These are phyloP conservation scores for Ophiostoma pallidulum DNA, from an alignment of 2,329 filamentous ascomycete species.

Conservation along the genomic window DNA sequence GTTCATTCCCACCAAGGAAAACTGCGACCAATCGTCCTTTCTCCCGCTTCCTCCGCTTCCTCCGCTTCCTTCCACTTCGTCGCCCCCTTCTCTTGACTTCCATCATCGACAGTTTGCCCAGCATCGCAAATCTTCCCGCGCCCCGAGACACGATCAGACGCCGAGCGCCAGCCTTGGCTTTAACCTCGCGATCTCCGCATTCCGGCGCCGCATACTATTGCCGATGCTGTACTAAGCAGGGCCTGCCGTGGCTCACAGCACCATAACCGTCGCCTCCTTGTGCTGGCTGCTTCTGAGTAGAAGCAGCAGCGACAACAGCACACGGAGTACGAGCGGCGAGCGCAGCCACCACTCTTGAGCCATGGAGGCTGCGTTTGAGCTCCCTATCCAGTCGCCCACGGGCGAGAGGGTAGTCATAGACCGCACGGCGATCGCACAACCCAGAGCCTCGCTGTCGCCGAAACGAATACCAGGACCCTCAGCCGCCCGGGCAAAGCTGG, in stretches of 20 bases:
- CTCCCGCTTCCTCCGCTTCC: background rate
- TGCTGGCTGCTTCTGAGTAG: constrained; percentile 10
- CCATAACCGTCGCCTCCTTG: constrained; percentile 1
- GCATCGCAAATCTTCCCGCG: background rate
- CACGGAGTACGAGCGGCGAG: constrained; percentile 2
- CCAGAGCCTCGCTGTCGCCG: constrained; percentile 6
- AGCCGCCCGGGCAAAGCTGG: background rate
- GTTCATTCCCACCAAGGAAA: no score
- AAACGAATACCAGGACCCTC: background rate
- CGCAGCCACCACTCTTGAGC: background rate
- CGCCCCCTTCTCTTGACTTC: background rate
- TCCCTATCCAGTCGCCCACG: constrained; percentile 16
- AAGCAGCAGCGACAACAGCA: constrained; percentile 4
- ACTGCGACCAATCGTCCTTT: background rate
- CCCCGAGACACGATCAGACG: background rate
- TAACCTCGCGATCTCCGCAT: constrained; percentile 3
- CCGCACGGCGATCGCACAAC: constrained; percentile 1
- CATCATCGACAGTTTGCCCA: background rate
- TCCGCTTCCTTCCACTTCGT: background rate
- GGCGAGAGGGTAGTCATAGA: constrained; percentile 6
- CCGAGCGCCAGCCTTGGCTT: background rate
- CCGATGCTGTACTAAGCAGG: constrained; percentile 1
- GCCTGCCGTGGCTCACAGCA: constrained; percentile 2
- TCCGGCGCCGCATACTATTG: background rate
- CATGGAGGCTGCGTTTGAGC: constrained; percentile 21